Evolutionary conservation across 2,329 filamentous ascomycete genomes (phyloP).

Genomic region (Aspergillus sp.): DNA sequence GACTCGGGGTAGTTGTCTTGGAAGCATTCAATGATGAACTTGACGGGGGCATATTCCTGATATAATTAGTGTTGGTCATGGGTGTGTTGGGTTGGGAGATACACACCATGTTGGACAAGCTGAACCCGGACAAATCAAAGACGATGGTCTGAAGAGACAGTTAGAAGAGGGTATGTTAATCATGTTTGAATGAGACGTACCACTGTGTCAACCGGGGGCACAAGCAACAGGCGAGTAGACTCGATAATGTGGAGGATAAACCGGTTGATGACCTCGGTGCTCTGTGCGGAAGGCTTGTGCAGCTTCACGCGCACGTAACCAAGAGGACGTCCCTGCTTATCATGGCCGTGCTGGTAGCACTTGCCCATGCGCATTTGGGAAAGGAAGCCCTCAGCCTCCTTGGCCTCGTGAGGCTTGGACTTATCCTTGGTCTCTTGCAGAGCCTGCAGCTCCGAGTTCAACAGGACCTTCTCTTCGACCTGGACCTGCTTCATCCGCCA

Average conservation of each 20-base stretch:
- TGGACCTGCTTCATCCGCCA: conserved; percentile 74
- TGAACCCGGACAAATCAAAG: conserved; percentile 94
- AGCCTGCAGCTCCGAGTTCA: conserved; percentile 68
- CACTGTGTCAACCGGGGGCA: conserved; percentile 80
- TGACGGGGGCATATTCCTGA: conserved; percentile 88
- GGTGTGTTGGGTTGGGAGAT: background rate
- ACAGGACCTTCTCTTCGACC: conserved; percentile 83
- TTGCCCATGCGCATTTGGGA: conserved; percentile 84
- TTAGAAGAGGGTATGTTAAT: background rate
- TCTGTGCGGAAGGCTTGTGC: conserved; percentile 82
- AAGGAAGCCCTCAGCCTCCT: conserved; percentile 72
- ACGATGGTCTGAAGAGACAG: conserved; percentile 66
- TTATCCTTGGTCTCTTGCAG: conserved; percentile 56
- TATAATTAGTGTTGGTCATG: background rate
- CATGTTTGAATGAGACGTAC: conserved; percentile 52
- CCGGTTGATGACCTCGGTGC: conserved; percentile 74
- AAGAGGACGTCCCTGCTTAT: conserved; percentile 79
- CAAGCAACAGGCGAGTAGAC: conserved; percentile 78
- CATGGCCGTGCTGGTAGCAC: conserved; percentile 81
- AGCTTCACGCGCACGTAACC: conserved; percentile 78
- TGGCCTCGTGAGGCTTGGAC: conserved; percentile 59
- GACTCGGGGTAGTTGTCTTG: conserved; percentile 96
- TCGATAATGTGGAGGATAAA: conserved; percentile 94
- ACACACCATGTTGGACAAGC: conserved; percentile 84
- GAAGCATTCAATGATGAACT: conserved; percentile 98